A percentile compares a stretch with the other conserved stretches of the same genome.
Evolutionary conservation across 164 flowering plant genomes (phyloP).

Genomic region (Vitis vinifera): DNA sequence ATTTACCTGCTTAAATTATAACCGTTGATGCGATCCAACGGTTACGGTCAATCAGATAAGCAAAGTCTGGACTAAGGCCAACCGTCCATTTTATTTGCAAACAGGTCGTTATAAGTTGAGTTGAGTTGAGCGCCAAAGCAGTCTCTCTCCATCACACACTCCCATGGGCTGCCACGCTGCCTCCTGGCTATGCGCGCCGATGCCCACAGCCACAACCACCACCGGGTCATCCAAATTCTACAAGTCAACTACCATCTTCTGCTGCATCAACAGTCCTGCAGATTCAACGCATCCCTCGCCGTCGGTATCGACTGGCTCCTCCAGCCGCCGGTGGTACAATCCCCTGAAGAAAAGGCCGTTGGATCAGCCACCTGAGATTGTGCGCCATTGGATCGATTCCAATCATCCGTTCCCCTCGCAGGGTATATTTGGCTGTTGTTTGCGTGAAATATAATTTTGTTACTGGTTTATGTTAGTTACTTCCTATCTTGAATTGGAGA

Average conservation of each 20-base stretch:
- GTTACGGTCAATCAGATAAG: too few relatives aligned
- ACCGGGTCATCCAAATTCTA: not conserved
- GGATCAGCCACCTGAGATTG: slow-evolving; percentile 11
- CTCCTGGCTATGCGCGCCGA: slow-evolving; percentile 7
- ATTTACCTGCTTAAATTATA: too few relatives aligned
- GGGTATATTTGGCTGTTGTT: slow-evolving; percentile 9
- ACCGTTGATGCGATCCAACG: too few relatives aligned
- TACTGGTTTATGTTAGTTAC: too few relatives aligned
- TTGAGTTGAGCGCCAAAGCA: not conserved
- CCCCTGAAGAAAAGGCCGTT: slow-evolving; percentile 7
- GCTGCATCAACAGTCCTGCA: slow-evolving; percentile 5
- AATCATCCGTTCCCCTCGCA: slow-evolving; percentile 13
- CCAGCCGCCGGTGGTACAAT: slow-evolving; percentile 23
- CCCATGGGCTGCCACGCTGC: slow-evolving; percentile 10
- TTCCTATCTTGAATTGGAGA: too few relatives aligned
- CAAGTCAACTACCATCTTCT: slow-evolving; percentile 1
- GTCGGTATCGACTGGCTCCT: slow-evolving; percentile 4
- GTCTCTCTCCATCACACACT: not conserved
- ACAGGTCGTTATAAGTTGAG: not conserved
- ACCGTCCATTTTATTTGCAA: not conserved
- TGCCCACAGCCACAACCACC: not conserved
- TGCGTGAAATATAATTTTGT: not conserved
- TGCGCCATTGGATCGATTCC: slow-evolving; percentile 34
- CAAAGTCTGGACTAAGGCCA: not conserved
- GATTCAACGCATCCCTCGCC: not conserved